Base-by-base conservation (phyloP, 345 rosid genomes). In the Reutealis trisperma region DNA sequence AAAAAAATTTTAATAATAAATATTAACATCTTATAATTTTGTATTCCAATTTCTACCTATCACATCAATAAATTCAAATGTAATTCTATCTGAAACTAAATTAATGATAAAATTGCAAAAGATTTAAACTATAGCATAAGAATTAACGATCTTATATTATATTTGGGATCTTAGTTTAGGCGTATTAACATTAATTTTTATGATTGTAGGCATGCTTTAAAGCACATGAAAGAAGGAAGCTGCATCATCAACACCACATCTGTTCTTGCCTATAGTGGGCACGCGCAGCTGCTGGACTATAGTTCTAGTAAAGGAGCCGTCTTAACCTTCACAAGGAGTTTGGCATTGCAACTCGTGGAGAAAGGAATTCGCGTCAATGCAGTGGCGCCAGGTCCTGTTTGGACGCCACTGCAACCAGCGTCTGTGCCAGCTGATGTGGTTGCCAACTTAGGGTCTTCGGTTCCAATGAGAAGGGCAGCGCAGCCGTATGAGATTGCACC, bases 401-500 rank as follows among this genome's bases (percentile, higher is more conserved):
- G 76, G 81, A 78, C 81, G 2, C 80, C 80, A 5, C 15, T 63
- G 55, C 65, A 54, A 63, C 71, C 71, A 0, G 37, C 5, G 30
- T 63, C 71, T 14, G 8, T 51, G 65, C 80, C 76, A 3, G 63
- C 71, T 13, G 79, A 76, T 15, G 41, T 2, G 59, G 8, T 65
- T 1, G 66, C n/a, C 15, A 4, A 0, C 10, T 57, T 76, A 3
- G 79, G 79, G 10, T 15, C 6, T 8, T 0, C 25, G 4, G 42
- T 49, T 0, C 59, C 72, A 10, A 47, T 76, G 66, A 55, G n/a
- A 2, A 76, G 73, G 45, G 73, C 79, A 45, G 79, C 27, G 11
- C 73, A 76, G 67, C 73, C 79, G 3, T 27, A 5, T 11, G 79
- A 76, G 73, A 76, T 76, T 42, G 73, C 73, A 30, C 79, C 79